Percentiles rank a stretch among this genome's conserved stretches.
phyloP scores from a whole-genome alignment of 805 yeast species.

The Candida parachauliodes region DNA sequence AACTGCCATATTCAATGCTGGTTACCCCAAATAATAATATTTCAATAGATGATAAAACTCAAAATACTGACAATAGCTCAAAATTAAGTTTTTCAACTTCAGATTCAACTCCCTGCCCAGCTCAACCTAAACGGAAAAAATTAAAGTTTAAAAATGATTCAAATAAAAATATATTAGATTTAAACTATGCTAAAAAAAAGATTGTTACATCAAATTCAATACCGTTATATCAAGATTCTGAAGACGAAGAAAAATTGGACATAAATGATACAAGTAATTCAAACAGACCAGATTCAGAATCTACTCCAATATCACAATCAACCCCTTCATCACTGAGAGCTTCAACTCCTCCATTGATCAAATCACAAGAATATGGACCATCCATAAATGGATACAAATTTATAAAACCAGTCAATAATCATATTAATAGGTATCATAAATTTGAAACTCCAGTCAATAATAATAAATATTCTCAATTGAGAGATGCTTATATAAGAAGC shows the following conservation, averaged over 20 bases:
- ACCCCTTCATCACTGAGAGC: conserved; percentile 41
- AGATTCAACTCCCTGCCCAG: conserved; percentile 42
- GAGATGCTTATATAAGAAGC: conserved; percentile 24
- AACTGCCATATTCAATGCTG: conserved; percentile 6
- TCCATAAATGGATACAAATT: conserved; percentile 41
- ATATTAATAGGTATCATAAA: no score
- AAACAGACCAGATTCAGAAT: conserved; percentile 6
- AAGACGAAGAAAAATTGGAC: conserved; percentile 10
- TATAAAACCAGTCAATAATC: conserved; percentile 24
- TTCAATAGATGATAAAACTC: conserved; percentile 6
- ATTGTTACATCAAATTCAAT: conserved; percentile 13
- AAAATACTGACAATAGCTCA: conserved; percentile 1
- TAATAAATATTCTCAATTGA: conserved; percentile 9
- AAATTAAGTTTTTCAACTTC: conserved; percentile 5
- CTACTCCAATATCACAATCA: conserved; percentile 41
- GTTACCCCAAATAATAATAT: conserved; percentile 17
- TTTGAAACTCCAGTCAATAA: conserved; percentile 17
- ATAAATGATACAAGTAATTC: conserved; percentile 9
- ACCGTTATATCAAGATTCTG: conserved; percentile 6
- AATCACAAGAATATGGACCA: conserved; percentile 32
- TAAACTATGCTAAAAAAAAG: conserved; percentile 29
- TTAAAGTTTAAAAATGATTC: conserved; percentile 25
- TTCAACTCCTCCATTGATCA: conserved; percentile 22
- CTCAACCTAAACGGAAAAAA: conserved; percentile 35
- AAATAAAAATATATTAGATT: conserved; percentile 24